Conservation (phyloP, 352 stramenopile genomes). For the Achlya hypogyna region DNA sequence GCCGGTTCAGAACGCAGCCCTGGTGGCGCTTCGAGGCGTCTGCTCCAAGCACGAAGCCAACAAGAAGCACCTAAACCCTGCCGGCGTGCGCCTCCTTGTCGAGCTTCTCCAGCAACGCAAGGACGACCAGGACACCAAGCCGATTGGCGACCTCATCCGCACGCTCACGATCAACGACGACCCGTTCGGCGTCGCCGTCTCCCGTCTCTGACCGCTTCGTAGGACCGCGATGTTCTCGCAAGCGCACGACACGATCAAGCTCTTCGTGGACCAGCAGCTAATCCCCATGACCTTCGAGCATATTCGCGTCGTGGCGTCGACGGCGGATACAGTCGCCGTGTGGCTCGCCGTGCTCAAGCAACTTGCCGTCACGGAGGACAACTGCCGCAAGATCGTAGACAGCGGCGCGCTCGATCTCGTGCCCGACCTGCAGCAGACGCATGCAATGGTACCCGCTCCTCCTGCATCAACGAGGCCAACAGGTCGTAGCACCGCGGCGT, state of each 20-base stretch:
- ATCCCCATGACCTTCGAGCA: constrained; percentile 33
- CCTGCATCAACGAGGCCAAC: constrained; percentile 1
- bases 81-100: constrained; percentile 26
- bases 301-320: constrained; percentile 15
- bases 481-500: constrained; percentile 28
- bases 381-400: constrained; percentile 60
- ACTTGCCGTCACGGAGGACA: constrained; percentile 65
- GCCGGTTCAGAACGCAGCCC: constrained; percentile 14
- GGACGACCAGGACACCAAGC: constrained; percentile 25
- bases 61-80: constrained; percentile 47
- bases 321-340: constrained; percentile 36
- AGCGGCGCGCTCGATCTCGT: constrained; percentile 42
- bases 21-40: constrained; percentile 31
- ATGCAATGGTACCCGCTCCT: constrained; percentile 23
- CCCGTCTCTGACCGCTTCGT: neutral
- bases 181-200: constrained; percentile 23
- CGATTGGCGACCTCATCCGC: constrained; percentile 41
- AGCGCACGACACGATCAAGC: constrained; percentile 58
- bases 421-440: constrained; percentile 42
- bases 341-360: constrained; percentile 74
- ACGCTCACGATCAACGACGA: constrained; percentile 65
- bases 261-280: constrained; percentile 38
- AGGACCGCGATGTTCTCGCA: constrained; percentile 41
- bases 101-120: constrained; percentile 18
- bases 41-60: constrained; percentile 61